Percentiles rank a stretch among this genome's conserved stretches.
phyloP scores from a whole-genome alignment of 202 grass and related monocot species.

The Digitaria exilis region DNA sequence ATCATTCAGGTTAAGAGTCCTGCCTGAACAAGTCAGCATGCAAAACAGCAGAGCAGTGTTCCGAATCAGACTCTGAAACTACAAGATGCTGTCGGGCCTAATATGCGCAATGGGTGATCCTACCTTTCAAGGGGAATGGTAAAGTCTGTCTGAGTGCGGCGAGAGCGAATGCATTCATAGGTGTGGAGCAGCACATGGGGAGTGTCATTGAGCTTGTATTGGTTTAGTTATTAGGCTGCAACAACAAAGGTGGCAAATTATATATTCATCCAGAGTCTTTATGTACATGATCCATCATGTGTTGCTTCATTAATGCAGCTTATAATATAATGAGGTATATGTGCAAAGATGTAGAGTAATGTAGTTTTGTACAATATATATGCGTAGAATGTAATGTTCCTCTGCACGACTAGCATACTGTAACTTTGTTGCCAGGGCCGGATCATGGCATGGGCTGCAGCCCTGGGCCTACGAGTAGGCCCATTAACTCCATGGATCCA shows the following conservation, averaged over 20 bases:
- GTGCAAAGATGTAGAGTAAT: not conserved
- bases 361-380: not conserved
- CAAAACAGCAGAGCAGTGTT: not conserved
- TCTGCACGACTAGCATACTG: not conserved
- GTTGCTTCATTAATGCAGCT: slow-evolving; percentile 1
- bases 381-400: not conserved
- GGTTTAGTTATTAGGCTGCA: slow-evolving; percentile 2
- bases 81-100: not conserved
- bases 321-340: not conserved
- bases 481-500: not conserved
- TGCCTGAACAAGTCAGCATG: not conserved
- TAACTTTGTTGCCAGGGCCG: not conserved
- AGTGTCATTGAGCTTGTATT: slow-evolving; percentile 8
- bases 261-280: not conserved
- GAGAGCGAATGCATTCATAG: not conserved
- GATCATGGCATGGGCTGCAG: not conserved
- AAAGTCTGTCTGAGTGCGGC: not conserved
- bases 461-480: not conserved
- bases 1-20: not conserved
- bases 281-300: not conserved
- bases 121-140: not conserved
- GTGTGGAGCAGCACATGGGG: not conserved
- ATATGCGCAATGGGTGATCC: not conserved
- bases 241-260: slow-evolving; percentile 21
- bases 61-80: not conserved